Conservation (phyloP, 257 asterid species). For the Nyctanthes arbortristis region DNA sequence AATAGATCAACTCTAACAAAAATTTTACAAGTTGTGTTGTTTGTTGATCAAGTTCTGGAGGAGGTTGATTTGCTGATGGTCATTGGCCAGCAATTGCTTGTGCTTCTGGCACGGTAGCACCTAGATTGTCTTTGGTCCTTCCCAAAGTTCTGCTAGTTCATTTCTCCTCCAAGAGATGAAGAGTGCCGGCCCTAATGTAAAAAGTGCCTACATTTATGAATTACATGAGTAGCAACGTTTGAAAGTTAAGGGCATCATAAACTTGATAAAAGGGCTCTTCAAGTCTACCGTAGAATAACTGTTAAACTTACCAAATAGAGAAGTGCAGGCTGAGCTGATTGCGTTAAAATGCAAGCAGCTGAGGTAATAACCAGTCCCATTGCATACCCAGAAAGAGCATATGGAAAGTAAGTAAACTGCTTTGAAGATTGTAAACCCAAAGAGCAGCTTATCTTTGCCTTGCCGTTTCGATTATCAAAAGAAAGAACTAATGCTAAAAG, state of each 20-base stretch:
- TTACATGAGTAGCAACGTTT: no score
- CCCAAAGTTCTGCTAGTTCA: constrained; percentile 85
- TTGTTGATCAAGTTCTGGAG: no score
- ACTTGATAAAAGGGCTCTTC: no score
- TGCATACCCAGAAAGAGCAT: constrained; percentile 78
- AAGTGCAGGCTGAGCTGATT: constrained; percentile 93
- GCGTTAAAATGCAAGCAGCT: constrained; percentile 89
- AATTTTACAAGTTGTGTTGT: no score
- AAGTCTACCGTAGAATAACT: no score
- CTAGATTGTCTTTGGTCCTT: constrained; percentile 53
- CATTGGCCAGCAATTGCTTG: no score
- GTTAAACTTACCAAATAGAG: constrained; percentile 71
- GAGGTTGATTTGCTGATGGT: no score
- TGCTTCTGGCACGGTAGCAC: no score
- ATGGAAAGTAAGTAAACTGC: constrained; percentile 65
- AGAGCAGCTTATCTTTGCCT: constrained; percentile 35
- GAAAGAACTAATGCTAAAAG: no score
- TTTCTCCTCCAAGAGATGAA: constrained; percentile 74
- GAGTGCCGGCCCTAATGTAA: constrained; percentile 83
- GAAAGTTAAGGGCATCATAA: no score
- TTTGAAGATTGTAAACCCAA: constrained; percentile 52
- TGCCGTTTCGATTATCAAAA: constrained; percentile 71
- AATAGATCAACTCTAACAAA: no score
- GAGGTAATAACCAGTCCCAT: constrained; percentile 78
- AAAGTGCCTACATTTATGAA: constrained; percentile 62